Evolutionary conservation across 176 grass and related monocot species (phyloP), one percentile per base, ranked within the genome.

Genomic region (Puccinellia tenuiflora): DNA sequence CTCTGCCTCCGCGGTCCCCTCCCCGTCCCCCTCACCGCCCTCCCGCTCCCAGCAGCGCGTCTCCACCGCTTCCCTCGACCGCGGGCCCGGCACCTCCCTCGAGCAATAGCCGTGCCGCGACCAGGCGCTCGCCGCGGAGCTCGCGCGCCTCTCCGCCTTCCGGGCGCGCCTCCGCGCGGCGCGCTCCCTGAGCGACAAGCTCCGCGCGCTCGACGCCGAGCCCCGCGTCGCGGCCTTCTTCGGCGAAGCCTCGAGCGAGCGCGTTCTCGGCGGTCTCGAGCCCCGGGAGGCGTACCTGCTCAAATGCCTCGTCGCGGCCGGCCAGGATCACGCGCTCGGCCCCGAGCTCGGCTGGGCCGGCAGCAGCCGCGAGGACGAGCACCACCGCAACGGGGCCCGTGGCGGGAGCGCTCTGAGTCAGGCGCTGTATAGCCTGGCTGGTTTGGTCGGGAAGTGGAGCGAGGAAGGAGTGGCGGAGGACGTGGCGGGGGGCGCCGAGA

Each of bases 311-410:
- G 89, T 95, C 76, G 91, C 84, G 16, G 87, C 92, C 11, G 96
- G 96, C 33, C 96, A 98, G 86, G 92, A 91, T 68, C 96, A 98
- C 81, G 96, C 93, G 65, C 85, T 98, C 16, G 85, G 96, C 30
- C 7, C 48, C 7, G 96, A 98, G 73, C 72, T 95, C 61, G 91
- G 91, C 51, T 88, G 87, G 92, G 83, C 63, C 76, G 75, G 82
- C 52, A 16, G 33, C 43, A 5, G 21, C 31, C 63, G 82, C 26
- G 83, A 85, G 42, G 78, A 24, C 26, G 83, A 86, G 33, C 82
- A 20, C 33, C 50, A 50, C 43, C 14, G 10, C 20, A 76, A 76
- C 30, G 53, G 68, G 60, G 53, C 12, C 13, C 62, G 85, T 24
- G 52, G 68, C 22, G 74, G 70, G 68, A 87, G 85, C 82, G 91